Base-by-base conservation (phyloP, 176 grass and related monocot species). In the Tillandsia fasciculata region DNA sequence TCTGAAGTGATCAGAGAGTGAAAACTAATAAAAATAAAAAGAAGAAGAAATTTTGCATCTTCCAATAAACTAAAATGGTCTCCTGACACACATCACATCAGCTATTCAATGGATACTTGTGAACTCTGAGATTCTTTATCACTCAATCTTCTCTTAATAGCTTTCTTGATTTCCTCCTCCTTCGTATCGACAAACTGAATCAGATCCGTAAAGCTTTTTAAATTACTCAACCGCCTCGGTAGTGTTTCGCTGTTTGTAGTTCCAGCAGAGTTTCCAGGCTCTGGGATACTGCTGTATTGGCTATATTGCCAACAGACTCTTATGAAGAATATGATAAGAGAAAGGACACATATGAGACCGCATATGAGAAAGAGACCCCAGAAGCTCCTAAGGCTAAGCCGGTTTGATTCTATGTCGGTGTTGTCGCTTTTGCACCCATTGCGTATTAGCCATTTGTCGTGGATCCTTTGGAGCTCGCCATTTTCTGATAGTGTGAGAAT, bases 401-500 rank as follows among this genome's bases (percentile, higher is more conserved):
- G 80, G 10, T 72, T 84, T 64, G 83, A 83, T 52, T 71, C 86
- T 26, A 77, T 33, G 9, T 78, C 76, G 14, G 49, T 79, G 17
- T 82, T 77, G 15, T 92, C 83, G 2, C 81, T 52, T 57, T 71
- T 73, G 71, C 93, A 96, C 3, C 57, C 70, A 1, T 82, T 51
- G 1, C 8, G 28, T 10, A 64, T 51, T 20, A 96, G 70, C 88
- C 88, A 96, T 75, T 87, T 70, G 47, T 96, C 81, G 0, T 92
- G 93, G 53, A 92, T 92, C 49, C 69, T 79, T 80, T 96, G 89
- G 48, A 92, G 93, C 13, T 92, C 86, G 1, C 89, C 93, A 64
- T 59, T 92, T 74, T 96, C 89, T 65, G 93, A 92, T 48, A 96
- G 84, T 68, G 87, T 73, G 51, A 96, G 86, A 75, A 96, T 92